phyloP scores from a whole-genome alignment of 2,329 filamentous ascomycete genomes.

The Trichoderma arundinaceum region DNA sequence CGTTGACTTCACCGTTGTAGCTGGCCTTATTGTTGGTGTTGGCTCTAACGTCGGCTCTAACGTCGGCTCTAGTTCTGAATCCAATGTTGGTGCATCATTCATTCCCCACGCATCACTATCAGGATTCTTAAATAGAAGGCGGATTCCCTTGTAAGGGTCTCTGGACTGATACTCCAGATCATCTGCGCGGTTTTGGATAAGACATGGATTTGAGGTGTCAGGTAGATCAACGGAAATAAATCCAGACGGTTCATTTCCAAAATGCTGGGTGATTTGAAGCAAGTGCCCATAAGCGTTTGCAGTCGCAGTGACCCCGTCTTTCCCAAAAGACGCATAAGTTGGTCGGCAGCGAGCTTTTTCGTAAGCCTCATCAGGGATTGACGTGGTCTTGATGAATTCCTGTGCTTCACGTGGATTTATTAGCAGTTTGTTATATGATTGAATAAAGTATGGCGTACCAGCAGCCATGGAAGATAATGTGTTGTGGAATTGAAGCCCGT shows the following conservation, averaged over 20 bases:
- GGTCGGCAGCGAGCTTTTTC: not conserved
- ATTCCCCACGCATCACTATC: not conserved
- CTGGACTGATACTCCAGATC: not conserved
- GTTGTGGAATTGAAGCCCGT: not conserved
- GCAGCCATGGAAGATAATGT: not conserved
- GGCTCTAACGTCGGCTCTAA: not conserved
- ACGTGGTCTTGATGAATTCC: not conserved
- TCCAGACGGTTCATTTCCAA: not conserved
- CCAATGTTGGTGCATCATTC: too few species aligned
- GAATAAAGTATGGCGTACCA: not conserved
- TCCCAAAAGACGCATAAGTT: slow-evolving; percentile 4
- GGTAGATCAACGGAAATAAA: not conserved
- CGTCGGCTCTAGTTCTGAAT: too few species aligned
- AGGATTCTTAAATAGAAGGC: not conserved
- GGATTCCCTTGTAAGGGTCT: not conserved
- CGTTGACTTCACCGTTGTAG: not conserved
- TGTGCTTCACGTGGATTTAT: not conserved
- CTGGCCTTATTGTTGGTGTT: not conserved
- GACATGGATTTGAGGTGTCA: not conserved
- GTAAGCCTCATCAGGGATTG: not conserved
- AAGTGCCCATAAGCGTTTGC: slow-evolving; percentile 4
- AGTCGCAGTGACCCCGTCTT: not conserved
- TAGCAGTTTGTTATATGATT: not conserved
- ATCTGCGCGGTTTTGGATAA: not conserved
- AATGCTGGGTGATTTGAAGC: slow-evolving; percentile 1